phyloP scores from a whole-genome alignment of 2,329 filamentous ascomycete species.

The Pseudocercospora macadamiae region DNA sequence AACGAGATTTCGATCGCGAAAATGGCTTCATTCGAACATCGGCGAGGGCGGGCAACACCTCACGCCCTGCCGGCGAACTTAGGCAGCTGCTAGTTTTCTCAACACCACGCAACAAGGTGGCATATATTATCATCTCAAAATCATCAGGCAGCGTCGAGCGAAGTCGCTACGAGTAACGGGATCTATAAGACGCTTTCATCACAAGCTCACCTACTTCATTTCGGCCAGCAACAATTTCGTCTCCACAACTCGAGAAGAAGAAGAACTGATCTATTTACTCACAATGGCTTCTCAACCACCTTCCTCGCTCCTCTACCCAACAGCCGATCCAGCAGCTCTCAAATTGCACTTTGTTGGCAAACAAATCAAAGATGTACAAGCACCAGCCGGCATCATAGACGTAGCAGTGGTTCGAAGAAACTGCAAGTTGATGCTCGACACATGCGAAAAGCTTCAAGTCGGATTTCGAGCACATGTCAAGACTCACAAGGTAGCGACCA shows the following conservation, averaged over 20 bases:
- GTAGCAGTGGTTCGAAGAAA: conserved; percentile 67
- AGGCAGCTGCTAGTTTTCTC: too few species aligned
- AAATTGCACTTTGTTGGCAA: conserved; percentile 60
- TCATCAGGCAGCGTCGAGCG: too few species aligned
- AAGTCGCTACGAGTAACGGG: too few species aligned
- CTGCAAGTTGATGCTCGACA: conserved; percentile 71
- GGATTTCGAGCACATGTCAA: conserved; percentile 79
- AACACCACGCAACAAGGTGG: not conserved
- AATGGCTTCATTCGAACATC: too few species aligned
- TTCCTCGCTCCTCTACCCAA: conserved; percentile 37
- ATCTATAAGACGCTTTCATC: too few species aligned
- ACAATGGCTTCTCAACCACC: conserved; percentile 11
- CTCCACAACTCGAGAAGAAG: too few species aligned
- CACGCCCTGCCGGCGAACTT: not conserved
- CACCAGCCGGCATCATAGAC: conserved; percentile 71
- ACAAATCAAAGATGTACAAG: conserved; percentile 61
- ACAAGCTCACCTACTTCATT: too few species aligned
- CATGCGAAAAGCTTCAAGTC: conserved; percentile 61
- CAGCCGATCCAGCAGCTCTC: conserved; percentile 37
- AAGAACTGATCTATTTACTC: too few species aligned
- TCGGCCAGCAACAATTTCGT: too few species aligned
- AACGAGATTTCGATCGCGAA: too few species aligned
- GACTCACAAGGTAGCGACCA: conserved; percentile 79
- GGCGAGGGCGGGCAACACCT: not conserved
- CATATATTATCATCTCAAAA: too few species aligned